A percentile compares a stretch with the other conserved stretches of the same genome.
These are phyloP conservation scores for Mycosphaerella sp. DNA, from an alignment of 2,329 filamentous ascomycete genomes.

Conservation along the genomic window DNA sequence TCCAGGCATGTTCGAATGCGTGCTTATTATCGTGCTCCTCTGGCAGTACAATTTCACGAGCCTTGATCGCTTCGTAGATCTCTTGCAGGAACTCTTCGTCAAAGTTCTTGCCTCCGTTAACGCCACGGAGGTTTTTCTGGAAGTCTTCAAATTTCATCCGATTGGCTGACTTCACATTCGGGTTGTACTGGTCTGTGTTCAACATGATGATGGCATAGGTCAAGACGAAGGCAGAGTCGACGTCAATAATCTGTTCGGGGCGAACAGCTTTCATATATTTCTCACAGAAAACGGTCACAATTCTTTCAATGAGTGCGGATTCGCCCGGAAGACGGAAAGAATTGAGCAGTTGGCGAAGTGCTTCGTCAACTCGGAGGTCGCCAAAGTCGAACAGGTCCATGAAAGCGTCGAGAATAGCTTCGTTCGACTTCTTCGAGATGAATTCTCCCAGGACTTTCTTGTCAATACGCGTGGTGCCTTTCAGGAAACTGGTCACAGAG, in stretches of 20 bases:
- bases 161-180: constrained; percentile 69
- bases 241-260: constrained; percentile 70
- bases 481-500: constrained; percentile 79
- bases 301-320: constrained; percentile 84
- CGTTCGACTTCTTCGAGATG: constrained; percentile 84
- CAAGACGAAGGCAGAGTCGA: constrained; percentile 82
- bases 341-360: constrained; percentile 76
- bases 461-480: constrained; percentile 78
- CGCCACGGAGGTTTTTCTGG: constrained; percentile 78
- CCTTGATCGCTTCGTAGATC: constrained; percentile 87
- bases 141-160: constrained; percentile 85
- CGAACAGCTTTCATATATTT: constrained; percentile 68
- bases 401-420: constrained; percentile 75
- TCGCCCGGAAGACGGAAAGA: constrained; percentile 92
- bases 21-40: constrained; percentile 97
- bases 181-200: constrained; percentile 95
- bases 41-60: constrained; percentile 90
- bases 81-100: constrained; percentile 71
- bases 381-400: constrained; percentile 82
- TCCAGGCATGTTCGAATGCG: constrained; percentile 97
- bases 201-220: constrained; percentile 97
- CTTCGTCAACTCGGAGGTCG: constrained; percentile 83
- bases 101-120: constrained; percentile 82
- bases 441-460: constrained; percentile 91
- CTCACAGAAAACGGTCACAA: constrained; percentile 79